Conservation (phyloP, 768 basidiomycete genomes). For the Pisolithus orientalis region DNA sequence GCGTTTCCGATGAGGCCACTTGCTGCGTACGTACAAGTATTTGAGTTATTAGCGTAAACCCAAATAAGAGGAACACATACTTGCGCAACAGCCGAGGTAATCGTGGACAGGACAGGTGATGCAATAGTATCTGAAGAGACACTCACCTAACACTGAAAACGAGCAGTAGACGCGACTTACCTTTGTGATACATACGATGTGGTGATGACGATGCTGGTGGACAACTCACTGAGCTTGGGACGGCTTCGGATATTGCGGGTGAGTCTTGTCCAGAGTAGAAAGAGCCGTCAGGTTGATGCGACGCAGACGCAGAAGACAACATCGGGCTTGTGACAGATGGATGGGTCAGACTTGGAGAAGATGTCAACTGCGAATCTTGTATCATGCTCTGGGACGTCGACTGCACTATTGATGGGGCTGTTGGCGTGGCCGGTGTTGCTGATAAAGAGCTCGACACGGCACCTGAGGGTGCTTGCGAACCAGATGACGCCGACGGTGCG, state of each 20-base stretch:
- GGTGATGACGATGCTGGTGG: slow-evolving; percentile 58
- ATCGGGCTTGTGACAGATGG: slow-evolving; percentile 78
- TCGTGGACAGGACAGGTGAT: slow-evolving; percentile 38
- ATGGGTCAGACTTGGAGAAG: slow-evolving; percentile 84
- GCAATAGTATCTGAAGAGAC: slow-evolving; percentile 34
- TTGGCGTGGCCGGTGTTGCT: slow-evolving; percentile 37
- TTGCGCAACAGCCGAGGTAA: slow-evolving; percentile 31
- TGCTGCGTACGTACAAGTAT: slow-evolving; percentile 29
- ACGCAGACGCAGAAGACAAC: slow-evolving; percentile 62
- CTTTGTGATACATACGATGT: slow-evolving; percentile 45
- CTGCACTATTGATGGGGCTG: slow-evolving; percentile 32
- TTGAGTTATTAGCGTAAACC: slow-evolving; percentile 10
- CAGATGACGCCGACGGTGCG: slow-evolving; percentile 34
- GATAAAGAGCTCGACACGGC: slow-evolving; percentile 25
- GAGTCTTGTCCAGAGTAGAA: slow-evolving; percentile 69
- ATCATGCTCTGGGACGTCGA: slow-evolving; percentile 27
- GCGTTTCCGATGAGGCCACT: slow-evolving; percentile 30
- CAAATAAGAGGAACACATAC: slow-evolving; percentile 29
- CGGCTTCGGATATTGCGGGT: slow-evolving; percentile 67
- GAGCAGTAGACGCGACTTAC: slow-evolving; percentile 27
- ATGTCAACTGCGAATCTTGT: slow-evolving; percentile 36
- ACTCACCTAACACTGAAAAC: slow-evolving; percentile 17
- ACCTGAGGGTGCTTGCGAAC: slow-evolving; percentile 34
- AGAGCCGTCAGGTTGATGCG: slow-evolving; percentile 61
- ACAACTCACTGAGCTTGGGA: slow-evolving; percentile 36